These are phyloP conservation scores for Phytophthora macrochlamydospora DNA, from an alignment of 352 stramenopile genomes.

Conservation along the genomic window DNA sequence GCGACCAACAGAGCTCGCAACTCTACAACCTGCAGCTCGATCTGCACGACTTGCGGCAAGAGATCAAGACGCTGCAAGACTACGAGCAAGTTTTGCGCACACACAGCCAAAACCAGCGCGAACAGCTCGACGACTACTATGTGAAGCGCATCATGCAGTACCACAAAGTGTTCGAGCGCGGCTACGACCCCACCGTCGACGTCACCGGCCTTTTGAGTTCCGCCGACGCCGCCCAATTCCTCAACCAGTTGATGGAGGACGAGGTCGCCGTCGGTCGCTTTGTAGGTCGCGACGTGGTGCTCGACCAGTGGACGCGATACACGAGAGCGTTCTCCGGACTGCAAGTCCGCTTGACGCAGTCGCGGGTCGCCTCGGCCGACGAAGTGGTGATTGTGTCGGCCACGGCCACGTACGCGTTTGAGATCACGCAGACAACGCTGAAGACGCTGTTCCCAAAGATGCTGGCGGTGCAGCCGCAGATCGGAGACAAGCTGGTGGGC, in stretches of 20 bases:
- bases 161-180: constrained; percentile 58
- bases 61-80: constrained; percentile 46
- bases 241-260: constrained; percentile 51
- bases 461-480: constrained; percentile 17
- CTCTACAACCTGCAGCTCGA: constrained; percentile 71
- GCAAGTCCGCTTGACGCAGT: constrained; percentile 32
- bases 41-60: constrained; percentile 47
- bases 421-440: constrained; percentile 51
- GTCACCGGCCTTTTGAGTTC: neutral
- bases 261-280: constrained; percentile 48
- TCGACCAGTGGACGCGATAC: constrained; percentile 23
- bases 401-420: constrained; percentile 38
- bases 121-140: constrained; percentile 52
- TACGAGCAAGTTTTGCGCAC: constrained; percentile 39
- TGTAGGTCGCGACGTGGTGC: constrained; percentile 36
- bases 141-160: constrained; percentile 58
- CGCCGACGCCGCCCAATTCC: constrained; percentile 40
- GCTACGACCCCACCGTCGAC: constrained; percentile 28
- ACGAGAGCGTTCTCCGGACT: constrained; percentile 40
- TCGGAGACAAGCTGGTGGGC: constrained; percentile 41
- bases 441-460: constrained; percentile 55
- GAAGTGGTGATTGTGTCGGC: constrained; percentile 41
- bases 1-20: constrained; percentile 58
- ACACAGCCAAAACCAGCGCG: constrained; percentile 45
- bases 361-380: constrained; percentile 23